A percentile compares a stretch with the other conserved stretches of the same genome.
These are phyloP conservation scores for Ajuga chamaepitys DNA, from an alignment of 257 asterid species.

Conservation along the genomic window DNA sequence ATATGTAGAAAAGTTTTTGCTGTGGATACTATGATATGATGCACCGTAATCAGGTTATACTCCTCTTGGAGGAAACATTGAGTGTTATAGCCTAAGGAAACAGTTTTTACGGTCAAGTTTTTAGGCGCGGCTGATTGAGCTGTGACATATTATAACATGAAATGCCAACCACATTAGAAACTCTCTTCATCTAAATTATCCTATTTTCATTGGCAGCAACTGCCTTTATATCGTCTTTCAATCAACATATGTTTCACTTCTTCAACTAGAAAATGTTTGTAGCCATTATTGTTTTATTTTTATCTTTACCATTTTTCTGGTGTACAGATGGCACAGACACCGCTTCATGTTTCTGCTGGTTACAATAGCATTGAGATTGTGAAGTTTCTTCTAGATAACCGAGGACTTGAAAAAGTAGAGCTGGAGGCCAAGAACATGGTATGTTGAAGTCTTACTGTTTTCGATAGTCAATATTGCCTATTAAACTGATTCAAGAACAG, in stretches of 20 bases:
- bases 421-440: slow-evolving; percentile 95
- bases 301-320: slow-evolving; percentile 5
- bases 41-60: neutral
- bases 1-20: neutral
- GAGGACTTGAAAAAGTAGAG: slow-evolving; percentile 75
- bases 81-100: neutral
- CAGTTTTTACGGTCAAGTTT: neutral
- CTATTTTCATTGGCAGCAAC: neutral
- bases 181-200: neutral
- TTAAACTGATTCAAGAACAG: neutral
- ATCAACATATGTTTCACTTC: neutral
- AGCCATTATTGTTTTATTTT: neutral
- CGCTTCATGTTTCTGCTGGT: slow-evolving; percentile 97
- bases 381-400: slow-evolving; percentile 63
- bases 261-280: neutral
- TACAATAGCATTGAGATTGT: slow-evolving; percentile 74
- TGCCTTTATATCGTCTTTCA: neutral
- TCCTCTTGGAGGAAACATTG: neutral
- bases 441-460: slow-evolving; percentile 1
- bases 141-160: neutral
- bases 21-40: neutral
- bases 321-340: slow-evolving; percentile 90
- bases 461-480: neutral
- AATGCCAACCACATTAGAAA: neutral
- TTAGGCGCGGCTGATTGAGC: neutral